phyloP scores from a whole-genome alignment of 129 eudicot genomes.

The Saposhnikovia divaricata region DNA sequence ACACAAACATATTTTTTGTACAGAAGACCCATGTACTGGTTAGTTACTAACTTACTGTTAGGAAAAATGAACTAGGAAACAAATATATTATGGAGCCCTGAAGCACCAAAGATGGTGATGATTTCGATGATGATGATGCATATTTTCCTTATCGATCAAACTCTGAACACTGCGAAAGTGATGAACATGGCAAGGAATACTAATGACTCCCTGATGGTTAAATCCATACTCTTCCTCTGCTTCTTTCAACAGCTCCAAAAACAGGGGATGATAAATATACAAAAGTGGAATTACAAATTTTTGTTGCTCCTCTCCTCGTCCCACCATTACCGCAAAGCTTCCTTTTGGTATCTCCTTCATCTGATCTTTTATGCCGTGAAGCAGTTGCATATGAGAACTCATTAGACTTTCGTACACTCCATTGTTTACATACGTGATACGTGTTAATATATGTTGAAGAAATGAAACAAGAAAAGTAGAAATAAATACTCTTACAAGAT shows the following conservation, averaged over 20 bases:
- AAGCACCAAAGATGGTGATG: slow-evolving; percentile 53
- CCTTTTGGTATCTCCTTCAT: slow-evolving; percentile 56
- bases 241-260: slow-evolving; percentile 51
- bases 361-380: slow-evolving; percentile 21
- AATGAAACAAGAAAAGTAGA: not conserved
- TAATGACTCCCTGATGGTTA: slow-evolving; percentile 64
- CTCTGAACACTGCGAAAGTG: slow-evolving; percentile 49
- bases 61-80: not conserved
- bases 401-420: slow-evolving; percentile 33
- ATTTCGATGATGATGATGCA: slow-evolving; percentile 22
- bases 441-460: not conserved
- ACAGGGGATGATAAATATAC: slow-evolving; percentile 70
- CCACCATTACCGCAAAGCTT: slow-evolving; percentile 62
- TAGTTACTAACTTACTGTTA: not conserved
- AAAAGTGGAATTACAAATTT: slow-evolving; percentile 61
- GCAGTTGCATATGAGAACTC: slow-evolving; percentile 40
- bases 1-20: not conserved
- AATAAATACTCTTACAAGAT: slow-evolving; percentile 13
- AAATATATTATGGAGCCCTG: slow-evolving; percentile 22
- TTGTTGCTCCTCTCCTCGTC: slow-evolving; percentile 72
- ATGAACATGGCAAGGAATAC: slow-evolving; percentile 66
- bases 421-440: slow-evolving; percentile 23
- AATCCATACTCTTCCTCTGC: slow-evolving; percentile 93
- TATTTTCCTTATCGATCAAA: slow-evolving; percentile 38
- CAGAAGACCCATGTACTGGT: not conserved